Base-by-base conservation (phyloP, 192 early-diverging fungal genomes). In the Mortierella claussenii region DNA sequence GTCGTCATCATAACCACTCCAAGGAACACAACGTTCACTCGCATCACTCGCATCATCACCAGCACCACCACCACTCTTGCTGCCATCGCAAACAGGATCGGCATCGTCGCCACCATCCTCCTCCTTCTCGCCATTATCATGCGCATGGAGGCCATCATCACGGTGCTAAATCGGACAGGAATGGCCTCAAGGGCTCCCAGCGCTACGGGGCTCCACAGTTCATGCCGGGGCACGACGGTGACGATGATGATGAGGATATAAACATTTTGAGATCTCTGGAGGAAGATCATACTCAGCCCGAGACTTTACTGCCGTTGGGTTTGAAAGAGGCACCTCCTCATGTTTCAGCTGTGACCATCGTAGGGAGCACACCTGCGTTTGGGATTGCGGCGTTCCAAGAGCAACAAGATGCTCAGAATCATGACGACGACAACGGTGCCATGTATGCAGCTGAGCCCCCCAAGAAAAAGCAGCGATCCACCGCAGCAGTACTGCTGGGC, bases 401-500 rank as follows among this genome's bases (percentile, higher is more conserved):
- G 3, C 60, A 56, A 11, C 15, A 51, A 15, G 59, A 55, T 42
- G 43, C 37, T 40, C 52, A 59, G 4, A 40, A 56, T 12, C 30
- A 27, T 32, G 36, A 31, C 12, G 23, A 52, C 7, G 51, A 45
- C 24, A 30, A 31, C 12, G 23, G 48, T 5, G 51, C 47, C 24
- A 30, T 61, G 32, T 59, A 62, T 21, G 11, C 49, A 17, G 42
- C 44, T 24, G 78, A 79, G 34, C 78, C 78, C 17, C 78, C 78
- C 17, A 66, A 59, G 52, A 79, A 79, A 43, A 9, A 55, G 21
- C 57, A 60, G 28, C 53, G 68, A 27, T 71, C 68, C 15, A 40
- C 78, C 2, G 69, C 78, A 20, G 68, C 78, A 0, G 51, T 62
- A n/a, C 40, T 79, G 9, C 34, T 79, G 20, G 69, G 69, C 26